Evolutionary conservation across 2,329 filamentous ascomycete genomes (phyloP), one percentile per base, ranked within the genome.

Genomic region (Thermochaetoides dissita): DNA sequence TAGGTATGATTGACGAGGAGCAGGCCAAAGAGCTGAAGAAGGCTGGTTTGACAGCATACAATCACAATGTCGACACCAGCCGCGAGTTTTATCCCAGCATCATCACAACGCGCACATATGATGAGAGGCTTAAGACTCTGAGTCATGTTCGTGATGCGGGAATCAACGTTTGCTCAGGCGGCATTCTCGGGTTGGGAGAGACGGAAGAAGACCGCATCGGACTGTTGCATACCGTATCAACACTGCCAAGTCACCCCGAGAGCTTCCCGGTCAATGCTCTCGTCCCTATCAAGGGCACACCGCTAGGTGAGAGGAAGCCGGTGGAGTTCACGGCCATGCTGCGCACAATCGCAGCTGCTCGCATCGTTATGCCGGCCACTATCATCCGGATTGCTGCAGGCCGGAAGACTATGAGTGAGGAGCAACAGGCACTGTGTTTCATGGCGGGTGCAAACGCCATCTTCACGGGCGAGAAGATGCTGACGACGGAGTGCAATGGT

Each of bases 381-480:
- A 93, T 94, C 51, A 85, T 94, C 49, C 78, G 87, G 36, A 77
- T 94, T 38, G 87, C 87, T 0, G 87, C 87, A 0, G 87, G 87
- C 3, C 70, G 87, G 37, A 87, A 84, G 58, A 84, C 79, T 9
- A 81, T 94, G 74, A 72, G 75, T 4, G 87, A 94, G 64, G 85
- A 91, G 63, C 81, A 94, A 66, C 87, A 94, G 64, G 79, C 85
- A 10, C 59, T 89, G 50, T 94, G 86, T 62, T 94, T 94, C 65
- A 80, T 84, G 74, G 85, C 86, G 0, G 87, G 87, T 10, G 87
- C 87, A 1, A 94, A 94, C 54, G 87, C 87, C n/a, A 81, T 94
- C 31, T 94, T 94, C 58, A 94, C 87, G 0, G 87, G 87, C 7
- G 87, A 94, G 66, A 94, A 89, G 71, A 94, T 94, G 87, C 61